Evolutionary conservation across 306 rosid species (phyloP).

Genomic region (Hylodesmum podocarpum): DNA sequence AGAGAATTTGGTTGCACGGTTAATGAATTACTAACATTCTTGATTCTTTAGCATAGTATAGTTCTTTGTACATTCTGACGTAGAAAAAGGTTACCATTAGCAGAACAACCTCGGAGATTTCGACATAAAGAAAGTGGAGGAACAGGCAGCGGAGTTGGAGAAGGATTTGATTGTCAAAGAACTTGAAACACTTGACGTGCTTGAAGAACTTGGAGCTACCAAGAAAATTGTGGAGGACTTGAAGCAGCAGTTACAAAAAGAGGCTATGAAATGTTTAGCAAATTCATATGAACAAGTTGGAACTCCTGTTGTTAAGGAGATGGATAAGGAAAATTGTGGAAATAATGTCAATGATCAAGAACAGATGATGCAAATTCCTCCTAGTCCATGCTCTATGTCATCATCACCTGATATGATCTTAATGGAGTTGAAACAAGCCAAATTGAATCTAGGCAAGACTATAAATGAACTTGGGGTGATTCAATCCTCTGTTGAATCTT

Average conservation of each 20-base stretch:
- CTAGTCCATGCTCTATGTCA: constrained; percentile 47
- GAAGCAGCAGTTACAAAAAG: constrained; percentile 74
- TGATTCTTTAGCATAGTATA: no score
- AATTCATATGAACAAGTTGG: constrained; percentile 44
- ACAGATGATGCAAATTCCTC: constrained; percentile 47
- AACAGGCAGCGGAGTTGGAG: constrained; percentile 92
- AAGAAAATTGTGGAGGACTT: constrained; percentile 85
- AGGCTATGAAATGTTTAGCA: constrained; percentile 61
- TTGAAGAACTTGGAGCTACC: constrained; percentile 87
- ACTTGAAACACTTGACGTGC: constrained; percentile 90
- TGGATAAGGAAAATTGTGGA: constrained; percentile 49
- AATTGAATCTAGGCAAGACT: constrained; percentile 79
- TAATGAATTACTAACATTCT: not conserved
- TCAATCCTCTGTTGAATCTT: constrained; percentile 74
- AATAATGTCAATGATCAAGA: constrained; percentile 39
- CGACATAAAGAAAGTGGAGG: constrained; percentile 93
- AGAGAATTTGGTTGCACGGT: not conserved
- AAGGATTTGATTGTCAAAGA: constrained; percentile 95
- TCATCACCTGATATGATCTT: constrained; percentile 79
- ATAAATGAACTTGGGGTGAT: constrained; percentile 76
- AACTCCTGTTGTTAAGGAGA: constrained; percentile 62
- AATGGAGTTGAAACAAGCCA: constrained; percentile 87
- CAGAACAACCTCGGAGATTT: constrained; percentile 56
- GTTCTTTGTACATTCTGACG: constrained; percentile 42
- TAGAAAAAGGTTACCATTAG: constrained; percentile 33